Conservation (phyloP, 1,139 yeast species). For the Yamadazyma conglobata region DNA sequence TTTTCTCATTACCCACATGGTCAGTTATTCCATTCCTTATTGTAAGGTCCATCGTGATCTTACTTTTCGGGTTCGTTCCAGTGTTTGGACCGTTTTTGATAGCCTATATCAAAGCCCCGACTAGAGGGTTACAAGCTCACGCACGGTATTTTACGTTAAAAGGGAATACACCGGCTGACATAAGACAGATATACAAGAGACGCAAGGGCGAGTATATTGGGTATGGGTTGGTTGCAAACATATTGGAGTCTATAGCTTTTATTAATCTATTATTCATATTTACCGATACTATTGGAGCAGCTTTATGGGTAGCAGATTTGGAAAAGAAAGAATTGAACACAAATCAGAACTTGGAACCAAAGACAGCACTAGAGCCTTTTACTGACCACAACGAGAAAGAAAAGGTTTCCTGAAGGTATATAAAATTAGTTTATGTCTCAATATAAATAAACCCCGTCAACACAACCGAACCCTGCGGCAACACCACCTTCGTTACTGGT, state of each 20-base stretch:
- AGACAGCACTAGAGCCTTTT: too few relatives aligned
- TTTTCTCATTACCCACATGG: conserved; percentile 24
- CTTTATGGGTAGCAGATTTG: conserved; percentile 58
- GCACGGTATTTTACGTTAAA: conserved; percentile 59
- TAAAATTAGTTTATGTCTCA: neutral
- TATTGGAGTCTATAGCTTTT: conserved; percentile 60
- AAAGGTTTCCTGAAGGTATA: neutral
- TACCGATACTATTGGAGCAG: conserved; percentile 69
- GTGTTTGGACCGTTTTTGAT: conserved; percentile 58
- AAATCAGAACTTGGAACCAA: too few relatives aligned
- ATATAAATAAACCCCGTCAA: conserved; percentile 62
- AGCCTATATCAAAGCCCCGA: conserved; percentile 54
- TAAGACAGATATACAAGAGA: conserved; percentile 23
- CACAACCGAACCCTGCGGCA: conserved; percentile 97
- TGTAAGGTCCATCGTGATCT: conserved; percentile 24
- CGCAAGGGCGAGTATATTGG: conserved; percentile 36
- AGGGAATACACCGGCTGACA: conserved; percentile 45
- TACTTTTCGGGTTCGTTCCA: conserved; percentile 53
- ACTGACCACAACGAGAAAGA: too few relatives aligned
- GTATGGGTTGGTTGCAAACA: conserved; percentile 59
- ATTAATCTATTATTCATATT: conserved; percentile 59
- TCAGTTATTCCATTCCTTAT: conserved; percentile 24
- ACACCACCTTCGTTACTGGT: conserved; percentile 95
- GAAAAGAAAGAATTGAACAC: too few relatives aligned
- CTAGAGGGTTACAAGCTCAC: conserved; percentile 55